Percentiles rank a stretch among this genome's conserved stretches.
phyloP scores from a whole-genome alignment of 2,329 filamentous ascomycete genomes.

The Penicillium janthinellum region DNA sequence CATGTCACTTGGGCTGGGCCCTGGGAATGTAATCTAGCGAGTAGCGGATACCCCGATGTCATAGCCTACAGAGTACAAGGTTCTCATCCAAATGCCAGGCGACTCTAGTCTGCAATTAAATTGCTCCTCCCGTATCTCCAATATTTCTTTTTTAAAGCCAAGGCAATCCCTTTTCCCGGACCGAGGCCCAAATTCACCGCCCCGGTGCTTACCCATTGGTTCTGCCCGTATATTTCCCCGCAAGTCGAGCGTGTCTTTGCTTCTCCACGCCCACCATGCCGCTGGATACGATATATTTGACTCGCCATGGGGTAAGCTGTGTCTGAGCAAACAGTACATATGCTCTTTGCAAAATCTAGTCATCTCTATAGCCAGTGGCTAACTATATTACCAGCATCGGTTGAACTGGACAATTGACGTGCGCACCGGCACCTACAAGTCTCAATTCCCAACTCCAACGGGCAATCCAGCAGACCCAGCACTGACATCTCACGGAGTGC shows the following conservation, averaged over 20 bases:
- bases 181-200: constrained; percentile 22
- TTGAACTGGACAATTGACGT: constrained; percentile 86
- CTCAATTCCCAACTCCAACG: constrained; percentile 76
- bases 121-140: constrained; percentile 1
- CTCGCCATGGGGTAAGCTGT: constrained; percentile 70
- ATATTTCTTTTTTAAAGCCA: background rate
- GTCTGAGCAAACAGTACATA: background rate
- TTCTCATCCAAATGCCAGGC: constrained; percentile 25
- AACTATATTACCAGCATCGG: constrained; percentile 66
- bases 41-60: constrained; percentile 26
- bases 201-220: constrained; percentile 2
- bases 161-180: background rate
- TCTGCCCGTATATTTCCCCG: constrained; percentile 25
- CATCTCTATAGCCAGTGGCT: background rate
- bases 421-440: constrained; percentile 74
- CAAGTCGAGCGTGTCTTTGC: constrained; percentile 10
- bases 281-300: constrained; percentile 72
- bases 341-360: background rate
- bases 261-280: constrained; percentile 52
- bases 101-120: constrained; percentile 23
- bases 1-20: constrained; percentile 26
- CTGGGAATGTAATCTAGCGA: constrained; percentile 31
- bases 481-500: constrained; percentile 81
- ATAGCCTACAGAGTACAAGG: constrained; percentile 29
- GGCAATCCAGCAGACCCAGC: constrained; percentile 85